Evolutionary conservation across 2,329 filamentous ascomycete genomes (phyloP), one percentile per base, ranked within the genome.

Genomic region (Cadophora malorum): DNA sequence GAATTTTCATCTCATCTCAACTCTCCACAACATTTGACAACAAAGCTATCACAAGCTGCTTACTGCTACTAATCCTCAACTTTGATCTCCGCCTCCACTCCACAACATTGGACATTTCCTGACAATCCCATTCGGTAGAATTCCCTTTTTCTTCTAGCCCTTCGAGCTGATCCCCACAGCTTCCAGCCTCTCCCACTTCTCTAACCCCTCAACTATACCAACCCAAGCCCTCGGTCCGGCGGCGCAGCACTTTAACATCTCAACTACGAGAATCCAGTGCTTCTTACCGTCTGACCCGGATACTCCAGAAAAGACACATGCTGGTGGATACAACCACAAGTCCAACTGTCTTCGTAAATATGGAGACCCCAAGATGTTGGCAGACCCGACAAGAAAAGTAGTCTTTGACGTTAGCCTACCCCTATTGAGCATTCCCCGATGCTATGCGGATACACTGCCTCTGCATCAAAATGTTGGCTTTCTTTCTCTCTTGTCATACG

Each of bases 201-300:
- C 56, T 59, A 12, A 41, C 8, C 33, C 12, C 35, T 41, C 21
- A 31, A n/a, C 21, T 45, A 41, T 10, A 45, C 35, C n/a, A 23
- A 45, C 56, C 56, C 56, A 21, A 59, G 35, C n/a, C 35, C 56
- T 59, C 33, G 56, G 56, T 59, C 56, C 56, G 56, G 55, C 38
- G 56, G 56, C 56, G 35, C 56, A 59, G 56, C 33, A 41, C 23
- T 19, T 31, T 1, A 8, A 12, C 25, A 31, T 19, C 2, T 38
- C 50, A 53, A 4, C 23, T 28, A 52, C n/a, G n/a, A n/a, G 28
- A 55, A 33, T 33, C 25, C 28, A 55, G 52, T 55, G 33, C 33
- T 55, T 33, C 52, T 55, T n/a, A 55, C 52, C 52, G 52, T 55
- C 52, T 55, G 52, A 55, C 52, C 52, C 52, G 52, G 28, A 33